A percentile compares a stretch with the other conserved stretches of the same genome.
Evolutionary conservation across 345 rosid genomes (phyloP).

Genomic region (Salix purpurea): DNA sequence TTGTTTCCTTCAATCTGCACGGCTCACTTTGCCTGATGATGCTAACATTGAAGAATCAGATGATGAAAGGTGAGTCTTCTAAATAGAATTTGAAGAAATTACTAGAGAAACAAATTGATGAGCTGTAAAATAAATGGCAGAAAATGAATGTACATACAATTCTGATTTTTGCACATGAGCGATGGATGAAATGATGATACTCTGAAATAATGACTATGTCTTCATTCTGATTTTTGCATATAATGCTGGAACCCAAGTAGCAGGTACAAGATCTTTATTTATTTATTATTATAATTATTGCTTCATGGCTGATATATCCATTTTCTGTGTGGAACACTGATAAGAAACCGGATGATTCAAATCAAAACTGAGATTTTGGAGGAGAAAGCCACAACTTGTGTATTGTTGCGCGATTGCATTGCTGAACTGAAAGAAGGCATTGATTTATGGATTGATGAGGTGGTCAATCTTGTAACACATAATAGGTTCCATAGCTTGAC

Average conservation of each 20-base stretch:
- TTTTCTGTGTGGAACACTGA: not conserved
- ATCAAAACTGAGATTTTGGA: too few relatives aligned
- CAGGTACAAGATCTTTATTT: too few relatives aligned
- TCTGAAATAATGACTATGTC: not conserved
- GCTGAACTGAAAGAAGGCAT: not conserved
- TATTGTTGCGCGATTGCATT: too few relatives aligned
- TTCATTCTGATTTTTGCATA: too few relatives aligned
- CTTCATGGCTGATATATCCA: not conserved
- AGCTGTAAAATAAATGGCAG: not conserved
- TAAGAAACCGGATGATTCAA: too few relatives aligned
- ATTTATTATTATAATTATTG: too few relatives aligned
- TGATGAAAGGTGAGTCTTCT: conserved; percentile 4
- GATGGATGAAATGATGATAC: not conserved
- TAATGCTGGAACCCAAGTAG: too few relatives aligned
- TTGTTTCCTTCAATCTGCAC: conserved; percentile 12
- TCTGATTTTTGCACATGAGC: not conserved
- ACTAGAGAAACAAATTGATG: not conserved
- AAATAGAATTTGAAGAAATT: not conserved
- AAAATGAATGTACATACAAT: not conserved
- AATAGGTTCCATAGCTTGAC: not conserved
- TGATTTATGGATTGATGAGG: conserved; percentile 22
- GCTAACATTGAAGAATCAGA: not conserved
- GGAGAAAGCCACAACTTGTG: too few relatives aligned
- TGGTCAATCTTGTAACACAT: not conserved
- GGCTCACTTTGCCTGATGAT: not conserved